Evolutionary conservation across 1,284 basidiomycete genomes (phyloP).

Genomic region (Naganishia sp.): DNA sequence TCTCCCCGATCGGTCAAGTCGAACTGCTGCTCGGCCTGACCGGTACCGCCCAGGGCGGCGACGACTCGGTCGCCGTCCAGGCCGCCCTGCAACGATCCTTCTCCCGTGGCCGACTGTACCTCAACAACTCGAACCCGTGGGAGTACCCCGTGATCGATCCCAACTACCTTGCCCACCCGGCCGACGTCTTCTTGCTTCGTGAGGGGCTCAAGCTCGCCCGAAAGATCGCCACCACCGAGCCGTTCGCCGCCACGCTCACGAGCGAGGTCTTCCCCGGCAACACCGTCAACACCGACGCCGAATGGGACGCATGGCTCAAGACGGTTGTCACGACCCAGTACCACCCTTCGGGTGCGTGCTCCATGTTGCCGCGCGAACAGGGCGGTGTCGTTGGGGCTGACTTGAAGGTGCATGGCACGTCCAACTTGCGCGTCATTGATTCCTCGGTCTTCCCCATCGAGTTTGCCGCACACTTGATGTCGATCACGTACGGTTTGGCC

Average conservation of each 20-base stretch:
- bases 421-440: slow-evolving; percentile 55
- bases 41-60: slow-evolving; percentile 52
- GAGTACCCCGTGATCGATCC: slow-evolving; percentile 64
- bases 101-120: slow-evolving; percentile 54
- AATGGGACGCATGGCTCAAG: slow-evolving; percentile 59
- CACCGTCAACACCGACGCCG: slow-evolving; percentile 54
- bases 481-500: slow-evolving; percentile 28
- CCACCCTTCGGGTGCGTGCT: slow-evolving; percentile 64
- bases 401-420: slow-evolving; percentile 65
- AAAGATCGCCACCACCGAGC: slow-evolving; percentile 54
- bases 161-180: slow-evolving; percentile 57
- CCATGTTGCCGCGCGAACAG: slow-evolving; percentile 64
- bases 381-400: slow-evolving; percentile 69
- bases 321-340: slow-evolving; percentile 55
- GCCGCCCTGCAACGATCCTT: slow-evolving; percentile 55
- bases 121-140: slow-evolving; percentile 62
- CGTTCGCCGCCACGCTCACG: slow-evolving; percentile 52
- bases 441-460: slow-evolving; percentile 56
- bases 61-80: slow-evolving; percentile 60
- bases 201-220: slow-evolving; percentile 63
- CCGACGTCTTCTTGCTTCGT: slow-evolving; percentile 62
- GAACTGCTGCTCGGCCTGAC: slow-evolving; percentile 67
- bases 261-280: slow-evolving; percentile 56
- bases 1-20: slow-evolving; percentile 59
- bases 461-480: slow-evolving; percentile 53